phyloP scores from a whole-genome alignment of 202 grass and related monocot species.

The Brachypodium distachyon region DNA sequence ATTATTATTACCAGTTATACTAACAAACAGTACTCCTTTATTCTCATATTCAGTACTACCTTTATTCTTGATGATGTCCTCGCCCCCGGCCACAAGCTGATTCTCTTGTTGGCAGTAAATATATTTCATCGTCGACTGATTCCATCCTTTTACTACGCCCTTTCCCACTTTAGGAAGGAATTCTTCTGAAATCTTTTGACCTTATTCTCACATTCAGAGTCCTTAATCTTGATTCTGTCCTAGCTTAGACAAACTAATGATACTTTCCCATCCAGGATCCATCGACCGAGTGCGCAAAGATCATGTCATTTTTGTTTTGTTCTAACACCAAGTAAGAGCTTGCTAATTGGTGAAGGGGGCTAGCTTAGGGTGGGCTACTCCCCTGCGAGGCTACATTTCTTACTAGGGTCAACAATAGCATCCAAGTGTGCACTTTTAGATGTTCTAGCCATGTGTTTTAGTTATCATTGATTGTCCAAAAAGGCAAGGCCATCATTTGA shows the following conservation, averaged over 20 bases:
- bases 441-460: conserved; percentile 42
- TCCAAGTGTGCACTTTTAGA: conserved; percentile 54
- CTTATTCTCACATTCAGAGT: conserved; percentile 27
- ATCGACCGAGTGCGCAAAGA: conserved; percentile 25
- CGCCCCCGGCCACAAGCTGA: not conserved
- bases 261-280: conserved; percentile 33
- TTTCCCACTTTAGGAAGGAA: not conserved
- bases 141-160: not conserved
- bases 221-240: conserved; percentile 18
- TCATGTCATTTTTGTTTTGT: conserved; percentile 22
- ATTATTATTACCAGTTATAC: conserved; percentile 16
- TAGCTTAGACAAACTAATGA: conserved; percentile 8
- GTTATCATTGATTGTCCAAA: conserved; percentile 33
- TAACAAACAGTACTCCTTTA: conserved; percentile 2
- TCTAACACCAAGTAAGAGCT: conserved; percentile 23
- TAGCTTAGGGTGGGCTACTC: conserved; percentile 30
- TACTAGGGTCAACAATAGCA: conserved; percentile 76
- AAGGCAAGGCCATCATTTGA: conserved; percentile 35
- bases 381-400: conserved; percentile 23
- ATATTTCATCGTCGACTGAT: conserved; percentile 8
- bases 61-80: conserved; percentile 11
- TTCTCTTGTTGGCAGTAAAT: not conserved
- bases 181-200: conserved; percentile 40
- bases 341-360: conserved; percentile 40
- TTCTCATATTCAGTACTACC: not conserved